These are phyloP conservation scores for Boletus speciosus DNA, from an alignment of 768 basidiomycete species.

Conservation along the genomic window DNA sequence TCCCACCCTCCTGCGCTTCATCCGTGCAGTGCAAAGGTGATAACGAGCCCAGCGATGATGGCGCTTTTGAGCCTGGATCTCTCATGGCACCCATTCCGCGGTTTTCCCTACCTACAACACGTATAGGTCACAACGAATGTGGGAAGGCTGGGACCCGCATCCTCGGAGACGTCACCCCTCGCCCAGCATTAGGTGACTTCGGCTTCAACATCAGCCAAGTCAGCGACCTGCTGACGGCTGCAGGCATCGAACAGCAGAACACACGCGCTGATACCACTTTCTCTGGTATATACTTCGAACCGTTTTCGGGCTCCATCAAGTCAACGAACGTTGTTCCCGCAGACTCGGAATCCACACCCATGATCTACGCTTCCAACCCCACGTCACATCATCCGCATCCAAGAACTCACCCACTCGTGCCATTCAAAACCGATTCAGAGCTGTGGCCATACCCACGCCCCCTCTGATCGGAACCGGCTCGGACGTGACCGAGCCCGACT, in stretches of 20 bases:
- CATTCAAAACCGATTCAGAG: slow-evolving; percentile 62
- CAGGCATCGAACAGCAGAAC: slow-evolving; percentile 18
- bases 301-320: neutral
- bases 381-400: slow-evolving; percentile 8
- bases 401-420: slow-evolving; percentile 40
- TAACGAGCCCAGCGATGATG: too few relatives aligned
- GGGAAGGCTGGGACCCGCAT: slow-evolving; percentile 17
- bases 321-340: neutral
- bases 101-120: slow-evolving; percentile 22
- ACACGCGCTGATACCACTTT: slow-evolving; percentile 1
- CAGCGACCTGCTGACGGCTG: slow-evolving; percentile 26
- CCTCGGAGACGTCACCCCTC: slow-evolving; percentile 59
- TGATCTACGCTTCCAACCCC: slow-evolving; percentile 13
- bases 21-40: slow-evolving; percentile 31
- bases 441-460: slow-evolving; percentile 67
- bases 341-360: slow-evolving; percentile 8
- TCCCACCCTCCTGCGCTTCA: slow-evolving; percentile 39
- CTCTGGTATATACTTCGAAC: slow-evolving; percentile 5
- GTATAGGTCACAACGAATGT: slow-evolving; percentile 9
- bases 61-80: too few relatives aligned
- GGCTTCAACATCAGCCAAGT: slow-evolving; percentile 33
- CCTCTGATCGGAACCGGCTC: slow-evolving; percentile 33
- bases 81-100: slow-evolving; percentile 31
- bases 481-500: slow-evolving; percentile 74
- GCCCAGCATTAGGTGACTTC: slow-evolving; percentile 40